A percentile compares a stretch with the other conserved stretches of the same genome.
Conservation (phyloP, 208 protist species). For the Acanthamoeba healyi region DNA sequence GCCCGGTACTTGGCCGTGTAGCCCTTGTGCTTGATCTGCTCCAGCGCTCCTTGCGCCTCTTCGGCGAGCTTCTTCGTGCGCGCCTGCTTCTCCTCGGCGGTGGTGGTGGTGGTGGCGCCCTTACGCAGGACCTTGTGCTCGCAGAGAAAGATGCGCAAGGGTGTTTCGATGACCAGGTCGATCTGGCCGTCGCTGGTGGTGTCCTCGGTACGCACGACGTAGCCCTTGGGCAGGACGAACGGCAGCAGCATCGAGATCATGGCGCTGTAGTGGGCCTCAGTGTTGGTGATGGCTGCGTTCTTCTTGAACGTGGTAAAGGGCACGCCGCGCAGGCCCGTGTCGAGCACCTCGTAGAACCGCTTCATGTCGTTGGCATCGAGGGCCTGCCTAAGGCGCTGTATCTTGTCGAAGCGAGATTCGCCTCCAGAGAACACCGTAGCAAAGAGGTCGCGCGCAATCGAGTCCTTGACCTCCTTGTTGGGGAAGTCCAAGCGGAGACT, state of each 20-base stretch:
- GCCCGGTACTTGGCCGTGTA: neutral
- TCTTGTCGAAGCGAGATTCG: neutral
- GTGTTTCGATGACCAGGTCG: constrained; percentile 1
- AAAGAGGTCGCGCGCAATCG: neutral
- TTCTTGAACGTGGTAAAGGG: constrained; percentile 38
- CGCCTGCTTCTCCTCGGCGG: neutral
- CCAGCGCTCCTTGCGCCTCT: neutral
- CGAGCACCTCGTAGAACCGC: neutral
- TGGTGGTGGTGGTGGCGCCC: neutral
- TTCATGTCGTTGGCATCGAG: constrained; percentile 3
- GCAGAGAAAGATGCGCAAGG: neutral
- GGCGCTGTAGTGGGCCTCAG: neutral
- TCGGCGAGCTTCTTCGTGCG: neutral
- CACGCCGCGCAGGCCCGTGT: neutral
- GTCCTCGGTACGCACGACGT: neutral
- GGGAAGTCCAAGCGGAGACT: neutral
- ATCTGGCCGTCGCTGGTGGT: neutral
- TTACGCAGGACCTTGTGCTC: constrained; percentile 51
- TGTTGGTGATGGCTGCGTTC: neutral
- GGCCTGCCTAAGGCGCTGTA: neutral
- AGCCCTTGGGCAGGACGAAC: neutral
- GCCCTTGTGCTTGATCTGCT: neutral
- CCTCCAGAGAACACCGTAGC: neutral
- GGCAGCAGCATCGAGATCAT: neutral
- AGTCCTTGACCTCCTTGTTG: neutral